Conservation (phyloP, 106 monocot genomes). For the Phalaenopsis equestris region DNA sequence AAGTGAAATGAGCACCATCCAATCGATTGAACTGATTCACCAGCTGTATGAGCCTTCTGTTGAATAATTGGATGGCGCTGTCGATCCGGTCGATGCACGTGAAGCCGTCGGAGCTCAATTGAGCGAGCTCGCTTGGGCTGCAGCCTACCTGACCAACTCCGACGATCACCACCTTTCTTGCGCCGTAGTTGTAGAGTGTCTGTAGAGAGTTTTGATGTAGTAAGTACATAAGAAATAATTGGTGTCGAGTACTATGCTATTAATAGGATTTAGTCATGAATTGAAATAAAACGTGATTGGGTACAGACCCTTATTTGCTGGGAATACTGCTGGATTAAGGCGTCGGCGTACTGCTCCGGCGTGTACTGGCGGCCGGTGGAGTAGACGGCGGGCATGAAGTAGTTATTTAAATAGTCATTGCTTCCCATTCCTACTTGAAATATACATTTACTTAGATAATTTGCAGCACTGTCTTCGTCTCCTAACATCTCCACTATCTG, state of each 20-base stretch:
- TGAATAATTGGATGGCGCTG: conserved; percentile 42
- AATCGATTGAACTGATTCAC: conserved; percentile 61
- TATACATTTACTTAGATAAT: conserved; percentile 79
- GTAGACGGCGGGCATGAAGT: conserved; percentile 87
- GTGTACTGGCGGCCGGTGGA: conserved; percentile 51
- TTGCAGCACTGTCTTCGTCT: conserved; percentile 46
- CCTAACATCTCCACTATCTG: conserved; percentile 55
- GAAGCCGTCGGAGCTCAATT: conserved; percentile 42
- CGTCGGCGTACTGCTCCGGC: conserved; percentile 61
- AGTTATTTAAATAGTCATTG: conserved; percentile 99
- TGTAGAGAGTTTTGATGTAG: not conserved
- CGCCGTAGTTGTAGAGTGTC: conserved; percentile 29
- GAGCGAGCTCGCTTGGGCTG: conserved; percentile 80
- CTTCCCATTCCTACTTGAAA: conserved; percentile 86
- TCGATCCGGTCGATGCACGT: conserved; percentile 56
- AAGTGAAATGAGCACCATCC: conserved; percentile 76
- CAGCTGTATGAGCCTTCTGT: conserved; percentile 25
- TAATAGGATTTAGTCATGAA: too few relatives aligned
- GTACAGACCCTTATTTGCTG: conserved; percentile 30
- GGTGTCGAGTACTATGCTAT: too few relatives aligned
- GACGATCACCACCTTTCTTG: conserved; percentile 60
- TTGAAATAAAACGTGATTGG: too few relatives aligned
- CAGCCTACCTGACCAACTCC: conserved; percentile 83
- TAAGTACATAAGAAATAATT: too few relatives aligned
- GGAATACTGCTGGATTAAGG: conserved; percentile 54